Conservation (phyloP, 2,329 filamentous ascomycete genomes). For the Ciborinia camelliae region DNA sequence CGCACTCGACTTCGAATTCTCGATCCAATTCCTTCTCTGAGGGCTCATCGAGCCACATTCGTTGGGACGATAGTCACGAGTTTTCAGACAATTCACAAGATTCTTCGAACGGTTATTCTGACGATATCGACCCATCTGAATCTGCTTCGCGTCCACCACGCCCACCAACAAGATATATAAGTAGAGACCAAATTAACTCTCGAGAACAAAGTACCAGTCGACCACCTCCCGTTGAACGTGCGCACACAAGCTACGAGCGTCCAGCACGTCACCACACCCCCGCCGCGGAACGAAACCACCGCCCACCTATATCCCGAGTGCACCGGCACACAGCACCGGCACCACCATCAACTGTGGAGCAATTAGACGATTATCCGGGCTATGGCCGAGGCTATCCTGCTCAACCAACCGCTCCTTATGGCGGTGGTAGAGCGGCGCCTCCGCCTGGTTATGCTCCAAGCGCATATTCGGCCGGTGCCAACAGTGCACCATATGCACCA, state of each 20-base stretch:
- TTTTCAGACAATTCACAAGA: conserved; percentile 40
- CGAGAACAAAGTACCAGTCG: conserved; percentile 36
- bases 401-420: conserved; percentile 34
- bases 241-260: conserved; percentile 27
- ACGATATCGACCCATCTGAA: conserved; percentile 55
- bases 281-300: conserved; percentile 37
- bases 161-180: conserved; percentile 29
- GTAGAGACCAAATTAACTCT: conserved; percentile 23
- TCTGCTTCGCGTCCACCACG: conserved; percentile 49
- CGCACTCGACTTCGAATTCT: conserved; percentile 32
- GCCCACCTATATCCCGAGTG: conserved; percentile 41
- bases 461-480: conserved; percentile 28
- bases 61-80: conserved; percentile 39
- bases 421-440: conserved; percentile 28
- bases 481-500: conserved; percentile 30
- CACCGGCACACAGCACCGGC: conserved; percentile 46
- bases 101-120: conserved; percentile 41
- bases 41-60: conserved; percentile 34
- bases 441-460: conserved; percentile 34
- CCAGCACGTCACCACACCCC: conserved; percentile 39
- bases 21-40: conserved; percentile 33
- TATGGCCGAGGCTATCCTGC: conserved; percentile 43
- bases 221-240: conserved; percentile 39
- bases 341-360: conserved; percentile 61
- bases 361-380: conserved; percentile 57